Evolutionary conservation across 768 basidiomycete species (phyloP).

Genomic region (Exsudoporus frostii): DNA sequence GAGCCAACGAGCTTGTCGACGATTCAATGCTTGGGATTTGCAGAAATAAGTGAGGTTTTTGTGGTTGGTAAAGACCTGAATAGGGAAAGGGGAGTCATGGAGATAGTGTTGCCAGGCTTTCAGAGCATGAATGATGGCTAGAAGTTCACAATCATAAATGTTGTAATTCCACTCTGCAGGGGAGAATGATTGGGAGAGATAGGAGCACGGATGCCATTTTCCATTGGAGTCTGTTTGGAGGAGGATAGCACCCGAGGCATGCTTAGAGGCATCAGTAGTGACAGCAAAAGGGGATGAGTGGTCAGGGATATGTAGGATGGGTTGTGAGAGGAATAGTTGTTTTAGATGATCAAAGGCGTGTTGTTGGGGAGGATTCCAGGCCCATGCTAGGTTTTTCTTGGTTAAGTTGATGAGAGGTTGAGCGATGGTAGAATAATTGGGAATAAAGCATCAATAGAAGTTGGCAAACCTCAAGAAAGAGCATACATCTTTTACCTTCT

Average conservation of each 20-base stretch:
- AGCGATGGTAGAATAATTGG: too few relatives aligned
- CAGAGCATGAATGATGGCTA: background rate
- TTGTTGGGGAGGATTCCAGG: too few relatives aligned
- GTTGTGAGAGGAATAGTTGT: too few relatives aligned
- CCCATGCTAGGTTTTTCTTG: too few relatives aligned
- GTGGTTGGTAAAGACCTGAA: background rate
- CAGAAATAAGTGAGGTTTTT: background rate
- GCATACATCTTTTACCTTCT: too few relatives aligned
- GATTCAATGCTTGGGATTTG: fast-evolving
- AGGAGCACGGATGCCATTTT: background rate
- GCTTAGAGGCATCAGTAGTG: too few relatives aligned
- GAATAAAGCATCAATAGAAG: too few relatives aligned
- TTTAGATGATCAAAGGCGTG: too few relatives aligned
- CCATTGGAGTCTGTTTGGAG: too few relatives aligned
- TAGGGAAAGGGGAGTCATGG: fast-evolving
- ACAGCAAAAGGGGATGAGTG: too few relatives aligned
- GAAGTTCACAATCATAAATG: background rate
- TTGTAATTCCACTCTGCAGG: background rate
- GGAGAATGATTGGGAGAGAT: background rate
- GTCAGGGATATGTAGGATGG: too few relatives aligned
- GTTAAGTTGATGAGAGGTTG: background rate
- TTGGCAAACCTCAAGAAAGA: background rate
- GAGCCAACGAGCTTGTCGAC: background rate
- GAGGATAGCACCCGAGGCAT: too few relatives aligned
- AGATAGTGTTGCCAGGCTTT: background rate